Conservation (phyloP, 176 grass and related monocot genomes). For the Elymus sibiricus region DNA sequence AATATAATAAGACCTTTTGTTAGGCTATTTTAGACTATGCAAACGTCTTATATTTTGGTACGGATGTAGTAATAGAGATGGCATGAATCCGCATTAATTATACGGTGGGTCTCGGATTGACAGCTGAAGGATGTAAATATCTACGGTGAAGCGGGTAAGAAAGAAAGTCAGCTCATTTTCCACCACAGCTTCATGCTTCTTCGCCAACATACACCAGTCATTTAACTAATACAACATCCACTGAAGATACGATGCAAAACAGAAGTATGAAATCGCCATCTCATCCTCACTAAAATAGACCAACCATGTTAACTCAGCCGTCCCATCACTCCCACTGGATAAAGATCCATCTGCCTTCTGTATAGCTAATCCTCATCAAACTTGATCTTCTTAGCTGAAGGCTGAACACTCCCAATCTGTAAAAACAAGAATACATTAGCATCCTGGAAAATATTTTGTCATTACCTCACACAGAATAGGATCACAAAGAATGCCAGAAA, state of each 20-base stretch:
- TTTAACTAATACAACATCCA: conserved; percentile 14
- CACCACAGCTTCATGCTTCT: not conserved
- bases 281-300: not conserved
- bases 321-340: not conserved
- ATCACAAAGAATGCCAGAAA: not conserved
- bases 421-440: conserved; percentile 1
- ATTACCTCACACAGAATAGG: not conserved
- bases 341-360: not conserved
- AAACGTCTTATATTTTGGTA: no score
- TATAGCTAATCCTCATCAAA: conserved; percentile 41
- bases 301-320: not conserved
- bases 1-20: no score
- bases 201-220: not conserved
- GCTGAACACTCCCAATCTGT: conserved; percentile 42
- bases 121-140: not conserved
- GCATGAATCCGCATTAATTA: no score
- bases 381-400: conserved; percentile 51
- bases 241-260: not conserved
- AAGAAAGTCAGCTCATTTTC: not conserved
- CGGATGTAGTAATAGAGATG: no score
- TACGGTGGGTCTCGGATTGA: not conserved
- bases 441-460: not conserved
- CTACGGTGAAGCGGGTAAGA: not conserved
- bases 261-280: not conserved
- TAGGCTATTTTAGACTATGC: no score